These are phyloP conservation scores for Trichoderma koningii DNA, from an alignment of 2,329 filamentous ascomycete genomes.

Conservation along the genomic window DNA sequence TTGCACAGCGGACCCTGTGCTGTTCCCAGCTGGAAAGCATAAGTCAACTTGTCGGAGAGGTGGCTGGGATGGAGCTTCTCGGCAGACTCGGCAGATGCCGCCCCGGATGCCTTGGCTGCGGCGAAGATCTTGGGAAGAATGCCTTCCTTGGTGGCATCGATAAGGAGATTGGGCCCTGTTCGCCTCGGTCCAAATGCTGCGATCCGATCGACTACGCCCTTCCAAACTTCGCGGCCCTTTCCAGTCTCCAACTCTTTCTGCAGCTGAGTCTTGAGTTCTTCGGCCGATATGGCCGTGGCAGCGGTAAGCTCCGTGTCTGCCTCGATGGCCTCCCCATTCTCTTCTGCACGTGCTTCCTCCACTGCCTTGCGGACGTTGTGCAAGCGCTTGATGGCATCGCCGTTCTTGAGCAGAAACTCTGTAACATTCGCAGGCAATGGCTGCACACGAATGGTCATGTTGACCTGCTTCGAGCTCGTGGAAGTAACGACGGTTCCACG, in stretches of 20 bases:
- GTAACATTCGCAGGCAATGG: slow-evolving; percentile 79
- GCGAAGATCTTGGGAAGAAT: slow-evolving; percentile 72
- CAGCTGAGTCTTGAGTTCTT: slow-evolving; percentile 77
- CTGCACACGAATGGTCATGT: slow-evolving; percentile 71
- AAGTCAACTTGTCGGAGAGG: slow-evolving; percentile 85
- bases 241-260: slow-evolving; percentile 67
- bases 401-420: slow-evolving; percentile 81
- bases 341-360: slow-evolving; percentile 40
- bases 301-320: slow-evolving; percentile 61
- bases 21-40: slow-evolving; percentile 92
- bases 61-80: slow-evolving; percentile 63
- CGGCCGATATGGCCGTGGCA: slow-evolving; percentile 64
- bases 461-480: slow-evolving; percentile 85
- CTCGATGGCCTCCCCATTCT: slow-evolving; percentile 42
- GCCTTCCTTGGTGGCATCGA: slow-evolving; percentile 75
- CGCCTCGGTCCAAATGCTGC: slow-evolving; percentile 86
- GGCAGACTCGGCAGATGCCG: slow-evolving; percentile 43
- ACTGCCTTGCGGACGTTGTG: slow-evolving; percentile 66
- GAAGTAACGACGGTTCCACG: slow-evolving; percentile 74
- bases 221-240: slow-evolving; percentile 75
- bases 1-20: slow-evolving; percentile 87
- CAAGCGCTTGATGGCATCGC: slow-evolving; percentile 73
- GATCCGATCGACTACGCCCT: slow-evolving; percentile 74
- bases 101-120: slow-evolving; percentile 38
- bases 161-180: slow-evolving; percentile 83